Evolutionary conservation across 257 asterid genomes (phyloP), one percentile per base, ranked within the genome.

Genomic region (Solanum megistacrolobum): DNA sequence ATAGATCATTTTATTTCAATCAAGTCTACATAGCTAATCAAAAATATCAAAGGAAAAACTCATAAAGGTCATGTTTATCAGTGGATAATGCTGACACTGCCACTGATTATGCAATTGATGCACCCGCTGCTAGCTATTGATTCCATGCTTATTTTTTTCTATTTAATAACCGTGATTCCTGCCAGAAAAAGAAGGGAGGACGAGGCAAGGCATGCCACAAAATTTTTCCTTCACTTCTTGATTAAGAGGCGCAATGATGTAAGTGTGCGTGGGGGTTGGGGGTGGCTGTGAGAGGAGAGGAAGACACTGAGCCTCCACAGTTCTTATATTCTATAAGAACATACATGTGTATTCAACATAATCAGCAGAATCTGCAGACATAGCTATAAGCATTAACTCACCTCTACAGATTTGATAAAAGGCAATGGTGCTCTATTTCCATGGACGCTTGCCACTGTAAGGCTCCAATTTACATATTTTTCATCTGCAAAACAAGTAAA

Each of bases 381-480:
- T 2, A 75, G 62, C 60, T 41, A 46, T 52, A 31, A 60, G 79
- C 87, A 46, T 60, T 16, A 73, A 85, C 87, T 90, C 90, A 95
- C 99, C 96, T 96, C 96, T 36, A 93, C 93, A 25, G 98, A 95
- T 91, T 92, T 93, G 84, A 96, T 89, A 88, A 96, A 96, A 55
- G 98, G 98, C 88, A 96, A 87, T 9, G 98, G 98, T 74, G 99
- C 98, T 91, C 88, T 95, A 89, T 92, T 93, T 85, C 98, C 99
- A 90, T 96, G 99, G 86, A 94, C 95, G 87, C 98, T 96, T 87
- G 96, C 93, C 88, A 96, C 89, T 55, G 87, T 91, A 87, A 96
- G 95, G 91, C 96, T 94, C 99, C 99, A 96, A 92, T 95, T 96
- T 89, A 94, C 96, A 90, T 92, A 94, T 87, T 90, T 95, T 91